phyloP scores from a whole-genome alignment of 2,329 filamentous ascomycete species.

The Lasiodiplodia sp. region DNA sequence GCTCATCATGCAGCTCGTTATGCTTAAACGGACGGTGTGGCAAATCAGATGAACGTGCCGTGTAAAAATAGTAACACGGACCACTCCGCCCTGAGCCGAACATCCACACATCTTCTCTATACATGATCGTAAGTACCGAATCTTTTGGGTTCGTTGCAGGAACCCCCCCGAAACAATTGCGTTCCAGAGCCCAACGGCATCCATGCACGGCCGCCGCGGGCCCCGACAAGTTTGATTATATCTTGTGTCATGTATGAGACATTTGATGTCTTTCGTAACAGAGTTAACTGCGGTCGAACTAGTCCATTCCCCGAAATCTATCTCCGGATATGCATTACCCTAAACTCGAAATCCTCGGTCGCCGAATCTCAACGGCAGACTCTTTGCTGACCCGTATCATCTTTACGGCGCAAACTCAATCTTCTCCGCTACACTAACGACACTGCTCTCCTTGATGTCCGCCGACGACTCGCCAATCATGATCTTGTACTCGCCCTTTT shows the following conservation, averaged over 20 bases:
- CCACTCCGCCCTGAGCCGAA: neutral
- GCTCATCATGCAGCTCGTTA: neutral
- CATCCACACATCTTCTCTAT: neutral
- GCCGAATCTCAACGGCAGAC: neutral
- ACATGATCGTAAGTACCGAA: neutral
- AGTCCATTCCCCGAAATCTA: neutral
- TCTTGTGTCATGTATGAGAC: conserved; percentile 5
- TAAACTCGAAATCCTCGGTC: neutral
- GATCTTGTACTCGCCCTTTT: conserved; percentile 68
- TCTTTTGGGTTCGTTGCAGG: too few relatives aligned
- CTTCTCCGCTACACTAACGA: conserved; percentile 1
- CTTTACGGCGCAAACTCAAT: conserved; percentile 16
- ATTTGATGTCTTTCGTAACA: neutral
- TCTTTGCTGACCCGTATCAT: neutral
- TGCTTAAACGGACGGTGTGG: neutral
- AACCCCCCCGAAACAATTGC: neutral
- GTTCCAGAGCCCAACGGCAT: neutral
- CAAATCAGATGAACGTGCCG: neutral
- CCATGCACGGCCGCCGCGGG: neutral
- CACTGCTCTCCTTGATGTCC: conserved; percentile 47
- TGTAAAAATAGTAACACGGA: conserved; percentile 23
- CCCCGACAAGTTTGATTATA: neutral
- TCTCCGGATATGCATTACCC: too few relatives aligned
- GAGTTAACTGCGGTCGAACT: neutral
- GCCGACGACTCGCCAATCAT: conserved; percentile 67